Evolutionary conservation across 1,284 basidiomycete genomes (phyloP).

Genomic region (Clitocybe nebularis): DNA sequence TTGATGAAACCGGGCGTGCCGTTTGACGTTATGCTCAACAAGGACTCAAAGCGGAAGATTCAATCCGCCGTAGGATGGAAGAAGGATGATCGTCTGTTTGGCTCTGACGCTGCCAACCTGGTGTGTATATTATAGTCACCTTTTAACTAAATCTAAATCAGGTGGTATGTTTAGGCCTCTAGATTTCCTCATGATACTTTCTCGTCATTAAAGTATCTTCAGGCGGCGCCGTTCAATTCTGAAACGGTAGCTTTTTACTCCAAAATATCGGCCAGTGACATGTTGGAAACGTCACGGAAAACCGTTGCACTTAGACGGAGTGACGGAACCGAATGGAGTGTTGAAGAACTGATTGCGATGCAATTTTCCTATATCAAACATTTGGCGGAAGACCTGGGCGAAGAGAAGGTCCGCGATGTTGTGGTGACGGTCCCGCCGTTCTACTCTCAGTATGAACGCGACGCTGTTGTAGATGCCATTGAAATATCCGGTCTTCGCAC

Average conservation of each 20-base stretch:
- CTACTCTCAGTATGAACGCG: slow-evolving; percentile 84
- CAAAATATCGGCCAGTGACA: slow-evolving; percentile 59
- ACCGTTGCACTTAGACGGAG: slow-evolving; percentile 56
- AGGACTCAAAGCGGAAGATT: slow-evolving; percentile 96
- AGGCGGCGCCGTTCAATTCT: slow-evolving; percentile 70
- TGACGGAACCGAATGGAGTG: slow-evolving; percentile 70
- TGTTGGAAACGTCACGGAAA: slow-evolving; percentile 54
- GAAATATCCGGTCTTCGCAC: slow-evolving; percentile 87
- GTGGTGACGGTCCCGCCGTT: slow-evolving; percentile 86
- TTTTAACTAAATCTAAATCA: slow-evolving; percentile 7
- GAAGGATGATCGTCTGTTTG: slow-evolving; percentile 83
- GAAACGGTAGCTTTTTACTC: slow-evolving; percentile 60
- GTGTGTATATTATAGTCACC: slow-evolving; percentile 40
- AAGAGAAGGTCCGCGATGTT: slow-evolving; percentile 76
- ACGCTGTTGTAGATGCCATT: slow-evolving; percentile 87
- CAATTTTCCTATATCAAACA: slow-evolving; percentile 89
- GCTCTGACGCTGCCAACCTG: slow-evolving; percentile 81
- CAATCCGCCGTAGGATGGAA: slow-evolving; percentile 88
- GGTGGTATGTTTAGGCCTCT: slow-evolving; percentile 81
- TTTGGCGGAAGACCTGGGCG: slow-evolving; percentile 77
- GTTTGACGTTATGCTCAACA: slow-evolving; percentile 94
- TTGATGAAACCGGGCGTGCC: slow-evolving; percentile 95
- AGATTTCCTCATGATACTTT: slow-evolving; percentile 89
- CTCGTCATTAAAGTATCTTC: slow-evolving; percentile 84
- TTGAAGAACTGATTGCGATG: slow-evolving; percentile 94